Evolutionary conservation across 1,139 yeast genomes (phyloP).

Genomic region (Blastobotrys proliferans): DNA sequence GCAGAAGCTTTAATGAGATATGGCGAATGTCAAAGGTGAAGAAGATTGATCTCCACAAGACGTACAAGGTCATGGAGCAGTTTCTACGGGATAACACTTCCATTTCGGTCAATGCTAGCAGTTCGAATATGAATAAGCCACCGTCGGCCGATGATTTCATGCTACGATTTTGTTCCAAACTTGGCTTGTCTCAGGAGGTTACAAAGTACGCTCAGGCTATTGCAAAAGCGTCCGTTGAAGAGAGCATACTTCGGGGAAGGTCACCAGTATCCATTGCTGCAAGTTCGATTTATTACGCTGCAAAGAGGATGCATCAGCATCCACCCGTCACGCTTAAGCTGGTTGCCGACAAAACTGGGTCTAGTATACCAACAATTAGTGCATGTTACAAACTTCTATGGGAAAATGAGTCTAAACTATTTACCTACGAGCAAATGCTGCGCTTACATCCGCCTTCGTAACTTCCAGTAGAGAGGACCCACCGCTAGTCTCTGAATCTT

Average conservation of each 20-base stretch:
- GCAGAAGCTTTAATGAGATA: no score
- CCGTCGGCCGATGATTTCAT: no score
- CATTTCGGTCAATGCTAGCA: no score
- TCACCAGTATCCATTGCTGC: background rate
- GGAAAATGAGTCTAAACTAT: slow-evolving; percentile 6
- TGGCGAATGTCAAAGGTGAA: no score
- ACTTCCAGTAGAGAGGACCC: slow-evolving; percentile 35
- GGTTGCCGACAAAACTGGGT: background rate
- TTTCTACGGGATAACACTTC: no score
- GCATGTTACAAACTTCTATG: background rate
- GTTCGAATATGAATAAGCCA: no score
- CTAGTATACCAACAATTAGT: background rate
- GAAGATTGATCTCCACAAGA: no score
- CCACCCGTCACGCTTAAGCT: background rate
- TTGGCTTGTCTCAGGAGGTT: no score
- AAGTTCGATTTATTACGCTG: background rate
- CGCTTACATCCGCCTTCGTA: slow-evolving; percentile 42
- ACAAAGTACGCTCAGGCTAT: no score
- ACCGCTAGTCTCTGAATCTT: slow-evolving; percentile 30
- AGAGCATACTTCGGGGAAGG: background rate
- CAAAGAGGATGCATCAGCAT: background rate
- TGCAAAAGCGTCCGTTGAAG: no score
- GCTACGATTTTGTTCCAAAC: no score
- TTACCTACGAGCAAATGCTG: slow-evolving; percentile 34
- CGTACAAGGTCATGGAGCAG: no score